Evolutionary conservation across 257 asterid genomes (phyloP).

Genomic region (Rauvolfia tetraphylla): DNA sequence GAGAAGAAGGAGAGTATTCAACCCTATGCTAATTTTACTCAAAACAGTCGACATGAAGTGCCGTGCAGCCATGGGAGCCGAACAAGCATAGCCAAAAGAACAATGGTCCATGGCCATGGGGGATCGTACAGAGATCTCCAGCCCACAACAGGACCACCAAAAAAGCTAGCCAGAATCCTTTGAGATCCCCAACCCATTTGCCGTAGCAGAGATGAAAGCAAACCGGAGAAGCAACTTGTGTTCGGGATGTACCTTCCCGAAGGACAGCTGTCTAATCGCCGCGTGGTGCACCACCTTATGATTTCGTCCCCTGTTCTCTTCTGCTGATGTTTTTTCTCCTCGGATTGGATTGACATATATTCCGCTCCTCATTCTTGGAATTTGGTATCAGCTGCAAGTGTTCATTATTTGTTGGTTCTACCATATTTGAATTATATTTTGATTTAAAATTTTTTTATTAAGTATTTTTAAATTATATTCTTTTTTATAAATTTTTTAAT

Average conservation of each 20-base stretch:
- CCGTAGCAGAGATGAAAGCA: neutral
- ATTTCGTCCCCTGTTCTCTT: neutral
- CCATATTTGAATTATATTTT: no score
- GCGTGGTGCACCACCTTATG: neutral
- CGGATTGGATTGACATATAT: no score
- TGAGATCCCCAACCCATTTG: conserved; percentile 15
- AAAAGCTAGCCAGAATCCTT: neutral
- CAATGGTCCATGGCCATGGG: conserved; percentile 3
- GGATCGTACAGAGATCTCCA: neutral
- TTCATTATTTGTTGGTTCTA: no score
- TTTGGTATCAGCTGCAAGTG: no score
- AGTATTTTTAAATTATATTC: no score
- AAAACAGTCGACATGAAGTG: neutral
- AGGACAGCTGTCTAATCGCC: conserved; percentile 15
- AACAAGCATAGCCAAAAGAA: neutral
- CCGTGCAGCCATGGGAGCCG: neutral
- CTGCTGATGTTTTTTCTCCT: neutral
- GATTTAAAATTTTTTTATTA: no score
- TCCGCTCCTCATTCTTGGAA: no score
- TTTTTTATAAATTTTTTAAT: no score
- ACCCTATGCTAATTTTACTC: neutral
- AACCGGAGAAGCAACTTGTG: neutral
- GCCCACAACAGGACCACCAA: conserved; percentile 2
- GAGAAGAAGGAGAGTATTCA: neutral
- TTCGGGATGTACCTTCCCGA: no score